Conservation (phyloP, 495 filamentous ascomycete species). For the Polyplosphaeria fusca region DNA sequence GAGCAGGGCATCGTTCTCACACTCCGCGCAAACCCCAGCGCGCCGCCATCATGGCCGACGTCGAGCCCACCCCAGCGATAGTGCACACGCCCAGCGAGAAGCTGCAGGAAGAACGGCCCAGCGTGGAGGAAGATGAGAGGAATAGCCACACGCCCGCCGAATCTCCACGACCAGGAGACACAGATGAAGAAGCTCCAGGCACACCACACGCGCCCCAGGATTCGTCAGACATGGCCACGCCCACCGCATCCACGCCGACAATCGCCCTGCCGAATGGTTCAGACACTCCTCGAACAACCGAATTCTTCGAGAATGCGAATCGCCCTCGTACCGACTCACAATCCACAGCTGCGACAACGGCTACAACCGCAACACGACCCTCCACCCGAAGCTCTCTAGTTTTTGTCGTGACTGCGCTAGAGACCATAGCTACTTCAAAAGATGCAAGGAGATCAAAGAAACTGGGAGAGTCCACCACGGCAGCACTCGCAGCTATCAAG, state of each 20-base stretch:
- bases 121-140: conserved; percentile 8
- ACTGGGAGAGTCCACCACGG: conserved; percentile 72
- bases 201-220: conserved; percentile 7
- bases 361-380: conserved; percentile 49
- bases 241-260: conserved; percentile 23
- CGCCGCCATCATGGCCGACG: conserved; percentile 39
- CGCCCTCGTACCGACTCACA: conserved; percentile 54
- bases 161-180: conserved; percentile 10
- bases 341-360: conserved; percentile 53
- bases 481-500: conserved; percentile 78
- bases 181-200: conserved; percentile 1
- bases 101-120: conserved; percentile 19
- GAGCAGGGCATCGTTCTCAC: conserved; percentile 15
- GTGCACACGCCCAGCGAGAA: background rate
- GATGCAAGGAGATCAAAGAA: conserved; percentile 79
- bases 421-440: conserved; percentile 82
- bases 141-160: conserved; percentile 9
- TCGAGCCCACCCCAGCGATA: conserved; percentile 5
- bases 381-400: conserved; percentile 83
- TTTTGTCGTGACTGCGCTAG: conserved; percentile 88
- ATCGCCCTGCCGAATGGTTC: conserved; percentile 17
- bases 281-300: conserved; percentile 28
- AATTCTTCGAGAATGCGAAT: conserved; percentile 28
- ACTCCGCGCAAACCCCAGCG: background rate
- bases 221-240: conserved; percentile 13